Conservation (phyloP, 768 basidiomycete genomes). For the Chalciporus pseudorubinellus region DNA sequence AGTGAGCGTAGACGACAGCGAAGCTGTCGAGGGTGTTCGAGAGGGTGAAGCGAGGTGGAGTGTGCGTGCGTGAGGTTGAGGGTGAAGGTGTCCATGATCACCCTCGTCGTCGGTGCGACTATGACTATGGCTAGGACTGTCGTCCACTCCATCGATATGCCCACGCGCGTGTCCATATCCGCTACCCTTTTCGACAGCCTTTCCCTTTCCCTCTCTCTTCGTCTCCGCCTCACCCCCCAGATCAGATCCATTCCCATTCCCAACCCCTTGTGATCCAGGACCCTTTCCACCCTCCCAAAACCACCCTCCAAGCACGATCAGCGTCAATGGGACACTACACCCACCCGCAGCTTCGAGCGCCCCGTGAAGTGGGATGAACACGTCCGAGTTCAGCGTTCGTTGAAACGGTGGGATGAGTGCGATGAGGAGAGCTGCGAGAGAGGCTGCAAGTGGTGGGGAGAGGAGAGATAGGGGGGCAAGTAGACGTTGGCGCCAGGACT, state of each 20-base stretch:
- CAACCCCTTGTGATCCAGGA: neutral
- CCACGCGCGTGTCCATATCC: neutral
- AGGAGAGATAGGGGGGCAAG: conserved; percentile 52
- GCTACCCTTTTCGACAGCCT: neutral
- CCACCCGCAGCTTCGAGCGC: conserved; percentile 66
- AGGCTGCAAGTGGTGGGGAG: conserved; percentile 86
- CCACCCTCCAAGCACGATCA: conserved; percentile 91
- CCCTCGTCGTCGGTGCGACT: neutral
- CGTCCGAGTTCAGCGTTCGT: conserved; percentile 54
- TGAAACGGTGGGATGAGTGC: conserved; percentile 79
- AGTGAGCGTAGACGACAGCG: conserved; percentile 20
- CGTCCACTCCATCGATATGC: neutral
- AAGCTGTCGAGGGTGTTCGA: conserved; percentile 16
- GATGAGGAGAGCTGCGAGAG: conserved; percentile 69
- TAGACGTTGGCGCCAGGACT: neutral
- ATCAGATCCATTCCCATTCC: neutral
- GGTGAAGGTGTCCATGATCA: neutral
- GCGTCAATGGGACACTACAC: conserved; percentile 84
- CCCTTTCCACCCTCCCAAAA: conserved; percentile 52
- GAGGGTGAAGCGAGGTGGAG: neutral
- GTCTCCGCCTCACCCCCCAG: neutral
- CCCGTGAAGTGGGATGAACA: conserved; percentile 64
- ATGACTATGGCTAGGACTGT: neutral
- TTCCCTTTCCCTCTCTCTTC: neutral
- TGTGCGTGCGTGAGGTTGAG: neutral